A percentile compares a stretch with the other conserved stretches of the same genome.
These are phyloP conservation scores for Hemileccinum impolitum DNA, from an alignment of 768 basidiomycete genomes.

Conservation along the genomic window DNA sequence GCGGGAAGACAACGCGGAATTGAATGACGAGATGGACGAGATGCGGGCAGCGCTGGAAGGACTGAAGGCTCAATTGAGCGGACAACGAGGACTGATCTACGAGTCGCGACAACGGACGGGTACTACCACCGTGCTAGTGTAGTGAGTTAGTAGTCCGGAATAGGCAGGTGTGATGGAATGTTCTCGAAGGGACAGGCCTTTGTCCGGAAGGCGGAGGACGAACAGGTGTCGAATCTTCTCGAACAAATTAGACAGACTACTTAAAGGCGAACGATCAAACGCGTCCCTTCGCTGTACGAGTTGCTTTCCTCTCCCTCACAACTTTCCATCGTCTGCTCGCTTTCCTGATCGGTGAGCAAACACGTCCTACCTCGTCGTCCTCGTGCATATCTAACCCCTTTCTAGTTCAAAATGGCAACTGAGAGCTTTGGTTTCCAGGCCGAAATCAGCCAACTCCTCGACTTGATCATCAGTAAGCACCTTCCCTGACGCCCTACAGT, in stretches of 20 bases:
- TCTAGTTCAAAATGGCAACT: constrained; percentile 53
- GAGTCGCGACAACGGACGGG: constrained; percentile 45
- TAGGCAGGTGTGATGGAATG: constrained; percentile 34
- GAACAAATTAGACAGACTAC: constrained; percentile 36
- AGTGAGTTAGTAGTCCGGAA: constrained; percentile 12
- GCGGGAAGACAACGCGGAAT: constrained; percentile 53
- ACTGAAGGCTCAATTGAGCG: constrained; percentile 54
- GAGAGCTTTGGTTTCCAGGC: constrained; percentile 97
- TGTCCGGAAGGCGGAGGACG: constrained; percentile 2
- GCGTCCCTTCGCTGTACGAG: constrained; percentile 12
- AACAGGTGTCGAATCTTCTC: constrained; percentile 41
- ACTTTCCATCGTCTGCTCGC: constrained; percentile 4
- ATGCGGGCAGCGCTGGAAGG: constrained; percentile 68
- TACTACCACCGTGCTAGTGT: background rate
- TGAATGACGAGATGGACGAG: constrained; percentile 59
- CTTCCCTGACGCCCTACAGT: background rate
- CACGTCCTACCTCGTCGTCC: background rate
- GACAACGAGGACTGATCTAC: constrained; percentile 41
- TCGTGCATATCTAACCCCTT: constrained; percentile 10
- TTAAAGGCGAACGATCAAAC: constrained; percentile 31
- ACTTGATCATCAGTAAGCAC: constrained; percentile 93
- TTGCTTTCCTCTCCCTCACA: constrained; percentile 13
- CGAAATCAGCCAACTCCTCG: constrained; percentile 97
- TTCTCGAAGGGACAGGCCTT: constrained; percentile 28
- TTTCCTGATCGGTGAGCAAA: constrained; percentile 15